Base-by-base conservation (phyloP, 225 moss, liverwort and hornwort species). In the Pleurozium schreberi region DNA sequence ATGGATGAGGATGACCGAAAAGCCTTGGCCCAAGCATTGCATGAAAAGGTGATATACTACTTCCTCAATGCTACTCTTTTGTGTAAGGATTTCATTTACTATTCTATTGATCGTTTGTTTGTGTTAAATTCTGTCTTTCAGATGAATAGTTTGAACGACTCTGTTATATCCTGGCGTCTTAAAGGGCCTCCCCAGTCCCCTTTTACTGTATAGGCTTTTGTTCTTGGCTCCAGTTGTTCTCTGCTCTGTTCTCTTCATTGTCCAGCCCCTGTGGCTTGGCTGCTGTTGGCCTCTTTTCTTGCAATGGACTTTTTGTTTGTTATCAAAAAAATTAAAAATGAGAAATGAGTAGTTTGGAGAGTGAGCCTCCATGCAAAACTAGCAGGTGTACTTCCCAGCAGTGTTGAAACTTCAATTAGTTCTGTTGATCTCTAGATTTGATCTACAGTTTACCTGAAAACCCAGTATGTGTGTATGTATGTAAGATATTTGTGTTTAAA, bases 11-110 rank as follows among this genome's bases (percentile, higher is more conserved):
- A 93, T 81, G 95, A 93, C 90, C 94, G 90, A 70, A 91, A 92
- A 86, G 93, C 95, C 64, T 92, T 98, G 88, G 97, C 97, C 64
- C 98, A 98, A 94, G 98, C 97, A 87, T 87, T 96, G 91, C 95
- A 96, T 87, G 98, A 98, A 89, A 98, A 98, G 97, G 98, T 98
- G 78, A 74, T 66, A 34, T 62, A 36, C 38, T 68, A 68, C 68
- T 74, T 52, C 58, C 75, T 75, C 47, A 75, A 63, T 74, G 28
- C 34, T 86, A 80, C 79, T 67, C 50, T 73, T 62, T 85, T 34
- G 38, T 53, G 19, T 47, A 40, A 83, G 61, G 74, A 63, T 33
- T 62, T 70, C 60, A 63, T 80, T 31, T 53, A 55, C 36, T 59
- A 38, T 69, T 62, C 69, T 76, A 76, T 49, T 70, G 62, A 63